Evolutionary conservation across 2,329 filamentous ascomycete genomes (phyloP).

Genomic region (Scopulariopsis brevicaulis): DNA sequence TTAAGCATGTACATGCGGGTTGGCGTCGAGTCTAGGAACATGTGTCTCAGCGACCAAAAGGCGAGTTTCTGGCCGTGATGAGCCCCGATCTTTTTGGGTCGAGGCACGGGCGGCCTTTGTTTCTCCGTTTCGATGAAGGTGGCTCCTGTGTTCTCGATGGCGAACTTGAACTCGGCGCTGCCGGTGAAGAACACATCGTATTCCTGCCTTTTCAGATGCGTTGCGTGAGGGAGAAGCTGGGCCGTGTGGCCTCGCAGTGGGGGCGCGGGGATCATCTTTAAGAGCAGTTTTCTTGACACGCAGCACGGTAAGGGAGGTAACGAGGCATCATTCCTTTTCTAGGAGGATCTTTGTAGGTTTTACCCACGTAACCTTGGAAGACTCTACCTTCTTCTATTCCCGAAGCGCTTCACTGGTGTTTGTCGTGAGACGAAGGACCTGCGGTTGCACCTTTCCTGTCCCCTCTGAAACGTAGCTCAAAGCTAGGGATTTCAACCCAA

Average conservation of each 20-base stretch:
- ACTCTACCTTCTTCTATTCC: too few species aligned
- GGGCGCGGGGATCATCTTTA: not conserved
- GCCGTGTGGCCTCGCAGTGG: not conserved
- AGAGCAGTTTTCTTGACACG: too few species aligned
- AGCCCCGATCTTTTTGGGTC: too few species aligned
- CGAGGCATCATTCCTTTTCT: too few species aligned
- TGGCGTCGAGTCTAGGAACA: not conserved
- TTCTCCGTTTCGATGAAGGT: not conserved
- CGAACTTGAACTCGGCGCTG: not conserved
- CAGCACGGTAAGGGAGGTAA: too few species aligned
- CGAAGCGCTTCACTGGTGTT: too few species aligned
- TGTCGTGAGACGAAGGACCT: too few species aligned
- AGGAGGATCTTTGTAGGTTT: too few species aligned
- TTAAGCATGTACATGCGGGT: not conserved
- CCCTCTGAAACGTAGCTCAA: too few species aligned
- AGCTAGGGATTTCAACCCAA: too few species aligned
- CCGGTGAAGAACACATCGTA: not conserved
- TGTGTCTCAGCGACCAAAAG: not conserved
- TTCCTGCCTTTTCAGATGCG: not conserved
- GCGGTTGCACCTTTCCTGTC: too few species aligned
- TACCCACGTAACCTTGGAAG: too few species aligned
- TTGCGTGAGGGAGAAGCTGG: not conserved
- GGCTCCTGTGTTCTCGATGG: not conserved
- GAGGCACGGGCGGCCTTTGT: not conserved
- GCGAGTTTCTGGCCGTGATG: not conserved